A percentile compares a stretch with the other conserved stretches of the same genome.
phyloP scores from a whole-genome alignment of 768 basidiomycete species.

The Naganishia onofrii region DNA sequence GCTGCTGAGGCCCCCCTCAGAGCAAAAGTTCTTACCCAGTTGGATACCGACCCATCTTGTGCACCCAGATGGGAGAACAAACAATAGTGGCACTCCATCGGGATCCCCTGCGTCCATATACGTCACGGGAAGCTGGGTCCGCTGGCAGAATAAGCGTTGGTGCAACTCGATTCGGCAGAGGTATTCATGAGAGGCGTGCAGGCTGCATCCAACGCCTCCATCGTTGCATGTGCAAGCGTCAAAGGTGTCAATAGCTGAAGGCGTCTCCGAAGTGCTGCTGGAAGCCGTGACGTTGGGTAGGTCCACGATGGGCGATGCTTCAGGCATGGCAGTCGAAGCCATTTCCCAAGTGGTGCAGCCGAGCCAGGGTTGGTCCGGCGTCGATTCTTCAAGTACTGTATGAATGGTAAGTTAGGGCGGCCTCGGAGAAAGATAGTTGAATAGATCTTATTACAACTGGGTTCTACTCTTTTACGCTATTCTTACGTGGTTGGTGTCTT shows the following conservation, averaged over 20 bases:
- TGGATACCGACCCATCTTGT: constrained; percentile 41
- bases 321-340: background rate
- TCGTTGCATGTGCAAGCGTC: constrained; percentile 7
- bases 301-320: background rate
- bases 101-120: constrained; percentile 44
- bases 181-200: constrained; percentile 30
- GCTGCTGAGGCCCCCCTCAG: background rate
- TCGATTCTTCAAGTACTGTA: too few relatives aligned
- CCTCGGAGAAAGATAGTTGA: too few relatives aligned
- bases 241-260: background rate
- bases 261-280: background rate
- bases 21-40: background rate
- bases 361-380: too few relatives aligned
- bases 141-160: constrained; percentile 37
- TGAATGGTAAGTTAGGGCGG: background rate
- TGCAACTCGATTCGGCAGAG: constrained; percentile 39
- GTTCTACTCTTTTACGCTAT: too few relatives aligned
- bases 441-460: too few relatives aligned
- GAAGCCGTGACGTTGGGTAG: background rate
- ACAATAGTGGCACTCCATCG: constrained; percentile 40
- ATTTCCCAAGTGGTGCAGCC: too few relatives aligned
- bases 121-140: constrained; percentile 40
- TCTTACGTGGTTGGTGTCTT: too few relatives aligned
- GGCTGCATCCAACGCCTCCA: background rate
- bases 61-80: constrained; percentile 41